A percentile compares a stretch with the other conserved stretches of the same genome.
phyloP scores from a whole-genome alignment of 2,329 filamentous ascomycete species.

The Colletotrichum cereale region DNA sequence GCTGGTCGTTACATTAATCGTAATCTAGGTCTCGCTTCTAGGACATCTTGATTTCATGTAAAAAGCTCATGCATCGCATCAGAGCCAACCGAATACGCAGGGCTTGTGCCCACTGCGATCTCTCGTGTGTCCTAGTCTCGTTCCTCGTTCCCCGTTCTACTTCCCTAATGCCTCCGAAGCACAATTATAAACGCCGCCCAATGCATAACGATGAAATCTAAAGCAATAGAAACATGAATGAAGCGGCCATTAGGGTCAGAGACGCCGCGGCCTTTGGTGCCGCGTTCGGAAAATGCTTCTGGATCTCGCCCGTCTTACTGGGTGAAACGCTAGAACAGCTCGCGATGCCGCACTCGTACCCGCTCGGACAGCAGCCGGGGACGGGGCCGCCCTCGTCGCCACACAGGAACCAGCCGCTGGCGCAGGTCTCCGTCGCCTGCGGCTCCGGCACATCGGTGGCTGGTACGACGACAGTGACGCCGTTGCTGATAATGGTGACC shows the following conservation, averaged over 20 bases:
- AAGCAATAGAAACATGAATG: conserved; percentile 16
- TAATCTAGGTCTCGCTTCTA: too few species aligned
- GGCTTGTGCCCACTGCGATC: background rate
- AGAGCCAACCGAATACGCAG: background rate
- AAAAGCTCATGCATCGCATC: background rate
- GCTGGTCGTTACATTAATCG: too few species aligned
- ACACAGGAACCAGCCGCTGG: conserved; percentile 84
- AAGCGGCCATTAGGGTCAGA: background rate
- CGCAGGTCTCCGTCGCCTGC: conserved; percentile 68
- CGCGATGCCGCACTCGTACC: conserved; percentile 78
- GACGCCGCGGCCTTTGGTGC: background rate
- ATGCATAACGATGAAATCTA: conserved; percentile 21
- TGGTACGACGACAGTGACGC: conserved; percentile 78
- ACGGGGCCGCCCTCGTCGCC: conserved; percentile 67
- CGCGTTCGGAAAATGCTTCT: conserved; percentile 61
- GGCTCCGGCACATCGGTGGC: conserved; percentile 59
- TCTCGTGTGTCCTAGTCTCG: background rate
- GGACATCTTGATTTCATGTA: background rate
- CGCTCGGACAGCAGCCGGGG: conserved; percentile 86
- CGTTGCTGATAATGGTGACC: conserved; percentile 76
- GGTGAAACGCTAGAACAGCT: conserved; percentile 74
- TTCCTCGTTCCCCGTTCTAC: background rate
- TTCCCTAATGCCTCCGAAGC: background rate
- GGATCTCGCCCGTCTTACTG: conserved; percentile 67
- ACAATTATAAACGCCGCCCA: conserved; percentile 25